Evolutionary conservation across 2,329 filamentous ascomycete genomes (phyloP), one percentile per base, ranked within the genome.

Genomic region (Aspergillus candidus): DNA sequence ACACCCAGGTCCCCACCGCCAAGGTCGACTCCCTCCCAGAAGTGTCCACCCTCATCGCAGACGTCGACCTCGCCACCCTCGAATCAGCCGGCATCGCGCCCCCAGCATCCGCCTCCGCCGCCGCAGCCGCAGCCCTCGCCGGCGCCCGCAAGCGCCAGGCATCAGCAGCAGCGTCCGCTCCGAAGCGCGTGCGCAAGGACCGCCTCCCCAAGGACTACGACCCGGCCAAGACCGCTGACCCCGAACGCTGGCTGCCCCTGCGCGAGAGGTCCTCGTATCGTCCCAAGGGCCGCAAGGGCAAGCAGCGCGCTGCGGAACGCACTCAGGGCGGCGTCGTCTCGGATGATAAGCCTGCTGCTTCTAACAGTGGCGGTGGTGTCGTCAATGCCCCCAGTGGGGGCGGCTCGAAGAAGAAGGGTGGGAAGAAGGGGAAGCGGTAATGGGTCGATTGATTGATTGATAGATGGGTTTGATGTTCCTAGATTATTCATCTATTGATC

Each of bases 211-310:
- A 73, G 58, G 68, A 74, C 44, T 72, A 67, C 44, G 86, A 88
- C 47, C 78, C 86, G 41, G 80, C 77, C 55, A 94, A 89, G 73
- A 83, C 82, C 52, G 79, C 87, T 30, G 93, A 98, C 65, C 83
- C 88, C 0, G 93, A 98, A 69, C 78, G 93, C 50, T 98, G 93
- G 93, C 70, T 98, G 48, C 91, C 93, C 11, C 74, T 97, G 58
- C 82, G 86, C 41, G 93, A 98, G 64, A 79, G 93, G 45, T 93
- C 86, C 56, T 86, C 82, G 33, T 98, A 95, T 68, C 76, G 86
- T 38, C 89, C 90, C 6, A 95, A 93, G 72, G 89, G 89, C 5
- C 89, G 86, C 73, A 94, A 95, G 76, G 87, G 88, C 43, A 91
- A 88, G 76, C 84, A 89, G 76, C 85, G 84, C 70, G 83, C 81